Percentiles rank a stretch among this genome's conserved stretches.
phyloP scores from a whole-genome alignment of 2,329 filamentous ascomycete genomes.

The Thermomyces lanuginosus region DNA sequence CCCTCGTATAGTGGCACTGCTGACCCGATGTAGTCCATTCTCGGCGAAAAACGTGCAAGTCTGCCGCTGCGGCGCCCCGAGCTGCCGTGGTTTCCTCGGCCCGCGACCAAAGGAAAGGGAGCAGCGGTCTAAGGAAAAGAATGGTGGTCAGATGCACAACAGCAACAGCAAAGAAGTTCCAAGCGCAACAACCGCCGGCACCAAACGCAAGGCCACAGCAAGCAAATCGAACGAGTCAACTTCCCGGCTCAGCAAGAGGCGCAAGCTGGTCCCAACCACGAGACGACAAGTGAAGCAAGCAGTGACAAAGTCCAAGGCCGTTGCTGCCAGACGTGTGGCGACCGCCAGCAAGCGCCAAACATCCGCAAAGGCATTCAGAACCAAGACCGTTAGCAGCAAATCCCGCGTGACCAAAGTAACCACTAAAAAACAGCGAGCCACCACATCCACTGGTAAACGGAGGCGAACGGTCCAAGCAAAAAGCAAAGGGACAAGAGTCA shows the following conservation, averaged over 20 bases:
- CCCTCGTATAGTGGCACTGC: neutral
- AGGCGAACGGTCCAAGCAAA: conserved; percentile 8
- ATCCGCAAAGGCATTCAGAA: conserved; percentile 1
- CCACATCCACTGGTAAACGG: conserved; percentile 7
- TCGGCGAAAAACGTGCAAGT: conserved; percentile 47
- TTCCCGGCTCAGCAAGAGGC: conserved; percentile 17
- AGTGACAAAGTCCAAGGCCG: conserved; percentile 10
- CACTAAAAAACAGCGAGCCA: conserved; percentile 6
- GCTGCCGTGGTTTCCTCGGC: conserved; percentile 46
- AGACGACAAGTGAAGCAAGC: conserved; percentile 15
- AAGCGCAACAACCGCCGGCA: conserved; percentile 9
- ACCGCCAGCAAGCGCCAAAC: too few species aligned
- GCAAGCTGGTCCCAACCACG: conserved; percentile 14
- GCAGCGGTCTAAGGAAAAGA: conserved; percentile 13
- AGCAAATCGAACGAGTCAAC: conserved; percentile 13
- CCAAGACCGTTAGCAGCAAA: conserved; percentile 7
- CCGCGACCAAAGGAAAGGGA: conserved; percentile 33
- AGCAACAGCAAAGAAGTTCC: conserved; percentile 1
- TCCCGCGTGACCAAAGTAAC: conserved; percentile 9
- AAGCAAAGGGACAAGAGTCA: conserved; percentile 11
- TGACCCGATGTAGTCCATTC: conserved; percentile 29
- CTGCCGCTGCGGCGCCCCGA: conserved; percentile 45
- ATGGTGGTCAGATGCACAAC: conserved; percentile 8
- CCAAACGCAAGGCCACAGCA: conserved; percentile 21
- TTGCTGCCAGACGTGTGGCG: too few species aligned